Evolutionary conservation across 2,329 filamentous ascomycete species (phyloP).

Genomic region (Colletotrichum tanaceti): DNA sequence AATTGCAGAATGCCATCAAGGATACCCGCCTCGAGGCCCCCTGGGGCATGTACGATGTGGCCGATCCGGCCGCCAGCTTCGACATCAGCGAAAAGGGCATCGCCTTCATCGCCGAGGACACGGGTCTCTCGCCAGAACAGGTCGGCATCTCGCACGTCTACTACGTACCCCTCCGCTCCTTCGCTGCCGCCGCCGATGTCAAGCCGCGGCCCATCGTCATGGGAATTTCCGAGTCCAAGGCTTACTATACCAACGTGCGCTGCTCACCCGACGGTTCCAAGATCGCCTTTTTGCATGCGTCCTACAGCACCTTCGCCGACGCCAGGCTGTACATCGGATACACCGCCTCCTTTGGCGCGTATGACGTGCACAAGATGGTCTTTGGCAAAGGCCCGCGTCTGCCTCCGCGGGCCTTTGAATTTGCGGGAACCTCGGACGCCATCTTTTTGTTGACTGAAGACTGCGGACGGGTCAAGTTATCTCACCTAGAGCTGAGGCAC

Average conservation of each 20-base stretch:
- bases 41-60: conserved; percentile 44
- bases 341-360: conserved; percentile 45
- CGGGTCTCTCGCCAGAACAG: conserved; percentile 29
- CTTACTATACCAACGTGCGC: conserved; percentile 45
- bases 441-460: conserved; percentile 51
- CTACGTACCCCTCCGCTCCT: conserved; percentile 50
- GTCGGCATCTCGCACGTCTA: conserved; percentile 45
- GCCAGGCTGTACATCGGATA: conserved; percentile 49
- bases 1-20: conserved; percentile 50
- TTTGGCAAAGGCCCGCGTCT: conserved; percentile 46
- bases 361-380: conserved; percentile 47
- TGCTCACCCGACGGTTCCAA: conserved; percentile 53
- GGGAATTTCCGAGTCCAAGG: conserved; percentile 35
- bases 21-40: conserved; percentile 50
- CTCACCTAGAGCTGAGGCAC: conserved; percentile 49
- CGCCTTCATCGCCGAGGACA: conserved; percentile 48
- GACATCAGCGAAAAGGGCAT: conserved; percentile 52
- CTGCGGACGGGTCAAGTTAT: conserved; percentile 50
- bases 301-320: conserved; percentile 44
- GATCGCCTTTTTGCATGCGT: conserved; percentile 51
- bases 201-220: conserved; percentile 45
- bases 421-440: conserved; percentile 48
- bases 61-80: conserved; percentile 44
- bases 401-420: conserved; percentile 50
- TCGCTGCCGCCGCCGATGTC: conserved; percentile 41